Base-by-base conservation (phyloP, 2,329 filamentous ascomycete genomes). In the Cercospora brassicicola region DNA sequence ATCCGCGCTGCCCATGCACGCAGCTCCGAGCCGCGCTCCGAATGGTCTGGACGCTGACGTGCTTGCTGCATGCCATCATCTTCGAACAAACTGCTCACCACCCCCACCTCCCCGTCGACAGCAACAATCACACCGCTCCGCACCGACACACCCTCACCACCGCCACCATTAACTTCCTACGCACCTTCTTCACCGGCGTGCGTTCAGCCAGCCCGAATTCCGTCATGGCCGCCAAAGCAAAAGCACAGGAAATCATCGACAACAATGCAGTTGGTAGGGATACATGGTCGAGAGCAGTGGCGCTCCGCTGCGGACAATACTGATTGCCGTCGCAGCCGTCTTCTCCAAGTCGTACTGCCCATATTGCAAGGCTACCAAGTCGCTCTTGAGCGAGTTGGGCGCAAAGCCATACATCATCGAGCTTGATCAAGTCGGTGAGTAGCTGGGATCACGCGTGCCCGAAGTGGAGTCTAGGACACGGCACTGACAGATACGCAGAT, bases 331-430 rank as follows among this genome's bases (percentile, higher is more conserved):
- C 45, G 20, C 62, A 92, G 91, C 95, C 76, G 92, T 99, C 79
- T 99, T 99, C 87, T 94, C 91, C 82, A 99, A 99, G 85, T 92
- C 90, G 15, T 97, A 93, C 84, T 99, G 95, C 87, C 93, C 94
- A 11, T 96, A 96, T 87, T 98, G 94, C 87, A 86, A 83, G 67
- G 85, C 89, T 68, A 89, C 90, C 74, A 98, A 98, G 89, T 77
- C 85, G 66, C 85, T 92, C 61, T 84, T 99, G 75, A 87, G 85
- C 77, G 84, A 88, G 67, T 75, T 89, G 67, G 88, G 89, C 72
- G 92, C 91, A 69, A 91, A 93, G 75, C 94, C 87, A 81, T 88
- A 87, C 77, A 79, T 87, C 65, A 84, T 95, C 67, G 95, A 99
- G 86, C 85, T 99, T 70, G 94, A 99, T 83, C 83, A 94, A 83